Evolutionary conservation across 441 rosid genomes (phyloP).

Genomic region (Daphne laureola): DNA sequence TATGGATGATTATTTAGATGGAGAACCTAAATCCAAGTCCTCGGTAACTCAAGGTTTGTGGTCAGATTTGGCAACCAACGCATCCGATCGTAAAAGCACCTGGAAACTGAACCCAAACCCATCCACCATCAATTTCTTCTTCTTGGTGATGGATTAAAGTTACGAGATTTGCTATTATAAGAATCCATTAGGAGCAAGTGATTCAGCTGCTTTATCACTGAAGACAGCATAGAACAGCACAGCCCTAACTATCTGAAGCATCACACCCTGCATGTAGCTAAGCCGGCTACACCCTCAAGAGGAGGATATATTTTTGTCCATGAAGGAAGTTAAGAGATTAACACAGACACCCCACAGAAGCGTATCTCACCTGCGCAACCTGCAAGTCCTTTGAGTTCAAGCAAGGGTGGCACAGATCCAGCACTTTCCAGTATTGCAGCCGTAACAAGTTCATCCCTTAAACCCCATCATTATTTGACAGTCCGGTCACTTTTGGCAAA

Average conservation of each 20-base stretch:
- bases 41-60: too few species aligned
- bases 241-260: conserved; percentile 65
- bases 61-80: too few species aligned
- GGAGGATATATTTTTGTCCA: conserved; percentile 84
- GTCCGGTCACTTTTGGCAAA: too few species aligned
- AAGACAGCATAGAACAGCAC: conserved; percentile 72
- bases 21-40: too few species aligned
- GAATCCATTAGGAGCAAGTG: conserved; percentile 83
- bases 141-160: too few species aligned
- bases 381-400: conserved; percentile 92
- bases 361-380: conserved; percentile 96
- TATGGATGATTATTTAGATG: too few species aligned
- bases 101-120: too few species aligned
- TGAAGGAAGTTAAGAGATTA: conserved; percentile 77
- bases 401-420: conserved; percentile 93
- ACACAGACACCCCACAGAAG: conserved; percentile 63
- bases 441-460: conserved; percentile 88
- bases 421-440: conserved; percentile 79
- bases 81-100: too few species aligned
- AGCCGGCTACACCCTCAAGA: conserved; percentile 55
- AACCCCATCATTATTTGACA: conserved; percentile 7
- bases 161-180: conserved; percentile 67
- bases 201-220: conserved; percentile 45
- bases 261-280: conserved; percentile 76
- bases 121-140: too few species aligned